Conservation (phyloP, 2,329 filamentous ascomycete genomes). For the Tolypocladium amazonense region DNA sequence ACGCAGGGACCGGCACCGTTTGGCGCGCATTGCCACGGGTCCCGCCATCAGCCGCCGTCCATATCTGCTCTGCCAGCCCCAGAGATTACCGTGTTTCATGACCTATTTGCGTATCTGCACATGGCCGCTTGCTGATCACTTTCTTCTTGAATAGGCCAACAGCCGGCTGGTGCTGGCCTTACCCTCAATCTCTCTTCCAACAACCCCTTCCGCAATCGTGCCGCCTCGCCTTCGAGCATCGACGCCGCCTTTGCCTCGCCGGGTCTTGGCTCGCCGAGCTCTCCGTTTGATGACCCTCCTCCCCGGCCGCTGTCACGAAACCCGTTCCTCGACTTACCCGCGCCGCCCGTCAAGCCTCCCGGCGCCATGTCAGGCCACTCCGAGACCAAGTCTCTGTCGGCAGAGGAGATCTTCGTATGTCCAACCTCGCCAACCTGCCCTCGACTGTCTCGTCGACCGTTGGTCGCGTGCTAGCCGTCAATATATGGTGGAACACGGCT, state of each 20-base stretch:
- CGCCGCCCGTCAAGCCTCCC: conserved; percentile 27
- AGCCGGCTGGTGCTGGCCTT: conserved; percentile 26
- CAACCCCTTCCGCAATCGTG: conserved; percentile 71
- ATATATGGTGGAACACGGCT: neutral
- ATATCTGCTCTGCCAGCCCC: conserved; percentile 5
- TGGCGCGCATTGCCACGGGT: conserved; percentile 1
- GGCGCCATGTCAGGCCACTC: conserved; percentile 40
- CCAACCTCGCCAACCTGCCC: conserved; percentile 5
- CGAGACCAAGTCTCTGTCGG: conserved; percentile 37
- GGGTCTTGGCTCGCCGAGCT: conserved; percentile 31
- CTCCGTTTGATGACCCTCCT: conserved; percentile 49
- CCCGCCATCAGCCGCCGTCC: neutral
- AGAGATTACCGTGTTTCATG: conserved; percentile 11
- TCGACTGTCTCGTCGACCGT: neutral
- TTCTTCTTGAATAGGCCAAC: conserved; percentile 7
- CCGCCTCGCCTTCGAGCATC: conserved; percentile 43
- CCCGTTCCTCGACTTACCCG: conserved; percentile 57
- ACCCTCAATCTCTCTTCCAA: conserved; percentile 66
- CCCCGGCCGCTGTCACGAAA: conserved; percentile 60
- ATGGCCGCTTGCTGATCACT: conserved; percentile 4
- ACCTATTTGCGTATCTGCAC: neutral
- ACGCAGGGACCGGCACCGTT: neutral
- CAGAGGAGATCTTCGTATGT: conserved; percentile 72
- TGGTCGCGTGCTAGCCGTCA: neutral
- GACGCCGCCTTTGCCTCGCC: conserved; percentile 22